phyloP scores from a whole-genome alignment of 148 eudicot species.

The Pouteria glomerata region DNA sequence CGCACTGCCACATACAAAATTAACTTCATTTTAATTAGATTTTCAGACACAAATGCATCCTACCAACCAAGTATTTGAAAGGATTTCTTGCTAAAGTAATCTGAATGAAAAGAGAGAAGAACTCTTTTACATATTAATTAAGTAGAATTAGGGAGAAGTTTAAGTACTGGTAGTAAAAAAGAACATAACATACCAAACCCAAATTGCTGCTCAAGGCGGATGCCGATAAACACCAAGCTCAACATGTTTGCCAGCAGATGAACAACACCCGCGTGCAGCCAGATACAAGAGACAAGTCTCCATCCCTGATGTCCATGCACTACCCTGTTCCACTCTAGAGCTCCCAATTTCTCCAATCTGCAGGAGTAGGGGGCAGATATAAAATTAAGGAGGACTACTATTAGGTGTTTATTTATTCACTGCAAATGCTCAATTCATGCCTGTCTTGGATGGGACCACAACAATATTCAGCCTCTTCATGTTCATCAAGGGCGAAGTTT shows the following conservation, averaged over 20 bases:
- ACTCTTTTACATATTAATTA: no score
- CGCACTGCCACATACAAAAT: constrained; percentile 47
- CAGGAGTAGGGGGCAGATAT: constrained; percentile 7
- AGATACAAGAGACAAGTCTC: constrained; percentile 83
- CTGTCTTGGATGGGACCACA: no score
- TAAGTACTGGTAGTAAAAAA: neutral
- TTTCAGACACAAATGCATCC: neutral
- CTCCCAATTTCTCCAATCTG: constrained; percentile 80
- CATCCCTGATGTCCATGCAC: constrained; percentile 67
- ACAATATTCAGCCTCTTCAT: no score
- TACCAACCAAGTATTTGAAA: neutral
- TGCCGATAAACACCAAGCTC: constrained; percentile 83
- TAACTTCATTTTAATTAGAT: neutral
- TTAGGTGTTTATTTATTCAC: no score
- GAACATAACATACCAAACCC: constrained; percentile 59
- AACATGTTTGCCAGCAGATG: constrained; percentile 86
- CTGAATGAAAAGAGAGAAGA: neutral
- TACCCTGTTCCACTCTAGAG: constrained; percentile 63
- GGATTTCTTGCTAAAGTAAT: neutral
- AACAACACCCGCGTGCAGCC: constrained; percentile 93
- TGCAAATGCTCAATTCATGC: no score
- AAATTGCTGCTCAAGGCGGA: constrained; percentile 93
- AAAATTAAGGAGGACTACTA: neutral
- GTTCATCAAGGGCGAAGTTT: no score
- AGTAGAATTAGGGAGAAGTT: neutral